Evolutionary conservation across 2,329 filamentous ascomycete species (phyloP), one percentile per base, ranked within the genome.

Genomic region (Neospermospora avenae): DNA sequence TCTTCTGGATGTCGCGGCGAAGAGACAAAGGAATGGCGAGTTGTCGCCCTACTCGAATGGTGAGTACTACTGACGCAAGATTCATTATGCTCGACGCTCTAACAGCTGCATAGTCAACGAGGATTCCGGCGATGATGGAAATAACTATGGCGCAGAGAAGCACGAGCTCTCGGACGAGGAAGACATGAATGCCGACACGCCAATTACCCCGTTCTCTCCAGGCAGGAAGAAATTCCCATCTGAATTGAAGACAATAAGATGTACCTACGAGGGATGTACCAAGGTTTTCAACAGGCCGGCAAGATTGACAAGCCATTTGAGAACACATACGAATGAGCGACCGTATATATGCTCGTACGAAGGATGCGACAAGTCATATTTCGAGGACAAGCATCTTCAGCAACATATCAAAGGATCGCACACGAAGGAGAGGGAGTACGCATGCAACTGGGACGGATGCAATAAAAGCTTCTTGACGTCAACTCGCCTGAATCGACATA

Each of bases 251-350:
- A 92, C 85, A 4, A 87, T 92, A 65, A 77, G 79, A 57, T 97
- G 93, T 75, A 85, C 88, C 0, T 87, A 85, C 72, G 82, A 87
- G 11, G 84, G 81, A 64, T 98, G 93, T 72, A 76, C 78, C 60
- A 96, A 96, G 76, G 86, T 87, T 6, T 98, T 95, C 79, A 96
- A 96, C 73, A 87, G 93, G 3, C 92, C 91, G 0, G 89, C 89
- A 35, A 85, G 91, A 28, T 81, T 97, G 3, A 81, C 88, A 61
- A 86, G 90, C 60, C 93, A 98, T 70, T 76, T 93, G 24, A 84
- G 91, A 64, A 92, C 89, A 1, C 93, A 98, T 74, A 93, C 85
- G 56, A 91, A 93, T 67, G 90, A 93, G 67, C 85, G 93, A 1
- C 86, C 91, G 0, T 96, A 89, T 74, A 80, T 81, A 41, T 98